Evolutionary conservation across 202 grass and related monocot genomes (phyloP).

Genomic region (Hordeum pubiflorum): DNA sequence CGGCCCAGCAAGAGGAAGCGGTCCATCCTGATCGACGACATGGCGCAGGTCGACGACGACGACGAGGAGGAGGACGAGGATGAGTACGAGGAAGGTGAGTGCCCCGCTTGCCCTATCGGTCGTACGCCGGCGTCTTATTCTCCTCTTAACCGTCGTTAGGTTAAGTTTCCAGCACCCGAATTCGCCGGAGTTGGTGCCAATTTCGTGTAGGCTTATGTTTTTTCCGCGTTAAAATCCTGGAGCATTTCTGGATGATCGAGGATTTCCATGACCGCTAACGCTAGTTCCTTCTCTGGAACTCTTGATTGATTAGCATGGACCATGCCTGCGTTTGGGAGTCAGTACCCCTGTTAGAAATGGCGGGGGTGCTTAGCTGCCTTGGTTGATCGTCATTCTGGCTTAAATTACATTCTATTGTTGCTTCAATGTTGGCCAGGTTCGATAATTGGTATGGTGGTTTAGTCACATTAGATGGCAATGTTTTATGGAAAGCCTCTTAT

Average conservation of each 20-base stretch:
- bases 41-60: conserved; percentile 52
- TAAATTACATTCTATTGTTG: neutral
- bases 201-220: neutral
- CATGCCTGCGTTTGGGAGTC: neutral
- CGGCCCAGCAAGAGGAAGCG: conserved; percentile 2
- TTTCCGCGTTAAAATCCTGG: neutral
- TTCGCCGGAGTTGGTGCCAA: neutral
- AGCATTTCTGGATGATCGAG: neutral
- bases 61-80: conserved; percentile 46
- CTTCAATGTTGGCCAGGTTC: neutral
- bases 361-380: neutral
- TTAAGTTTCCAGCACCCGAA: neutral
- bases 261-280: neutral
- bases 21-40: conserved; percentile 52
- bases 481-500: neutral
- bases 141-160: no score
- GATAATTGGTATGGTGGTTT: neutral
- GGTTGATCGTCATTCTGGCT: neutral
- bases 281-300: neutral
- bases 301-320: neutral
- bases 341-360: neutral
- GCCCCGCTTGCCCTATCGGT: neutral
- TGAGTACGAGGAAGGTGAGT: conserved; percentile 48
- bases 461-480: neutral
- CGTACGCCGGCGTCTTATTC: neutral